phyloP scores from a whole-genome alignment of 345 rosid species.

The Turritis glabra region DNA sequence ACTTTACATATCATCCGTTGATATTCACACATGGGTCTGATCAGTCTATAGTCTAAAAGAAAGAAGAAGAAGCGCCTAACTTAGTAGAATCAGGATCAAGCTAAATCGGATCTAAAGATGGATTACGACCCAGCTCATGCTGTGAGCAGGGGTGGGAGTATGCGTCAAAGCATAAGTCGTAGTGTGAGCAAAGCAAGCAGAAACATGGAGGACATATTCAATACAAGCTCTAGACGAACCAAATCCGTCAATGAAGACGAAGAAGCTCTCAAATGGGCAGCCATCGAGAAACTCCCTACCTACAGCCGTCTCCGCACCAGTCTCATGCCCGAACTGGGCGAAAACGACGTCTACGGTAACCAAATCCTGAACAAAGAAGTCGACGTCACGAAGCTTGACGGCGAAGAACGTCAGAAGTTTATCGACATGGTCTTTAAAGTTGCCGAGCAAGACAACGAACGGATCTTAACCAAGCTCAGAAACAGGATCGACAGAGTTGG shows the following conservation, averaged over 20 bases:
- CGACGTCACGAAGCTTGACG: slow-evolving; percentile 74
- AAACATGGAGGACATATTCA: slow-evolving; percentile 66
- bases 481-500: slow-evolving; percentile 80
- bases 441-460: slow-evolving; percentile 87
- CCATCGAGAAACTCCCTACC: slow-evolving; percentile 87
- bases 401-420: slow-evolving; percentile 64
- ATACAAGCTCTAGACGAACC: slow-evolving; percentile 53
- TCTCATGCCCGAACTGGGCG: slow-evolving; percentile 55
- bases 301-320: slow-evolving; percentile 76
- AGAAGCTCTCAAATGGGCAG: slow-evolving; percentile 96
- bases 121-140: slow-evolving; percentile 33
- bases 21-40: neutral
- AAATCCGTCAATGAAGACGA: slow-evolving; percentile 66
- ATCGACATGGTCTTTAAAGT: slow-evolving; percentile 73
- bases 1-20: neutral
- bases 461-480: slow-evolving; percentile 69
- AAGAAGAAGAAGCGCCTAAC: neutral
- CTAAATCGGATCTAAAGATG: slow-evolving; percentile 10
- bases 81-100: neutral
- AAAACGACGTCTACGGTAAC: slow-evolving; percentile 45
- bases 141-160: slow-evolving; percentile 38
- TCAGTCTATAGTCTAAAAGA: neutral
- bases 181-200: slow-evolving; percentile 63
- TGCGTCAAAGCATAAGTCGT: slow-evolving; percentile 51
- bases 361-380: slow-evolving; percentile 49